Evolutionary conservation across 495 filamentous ascomycete genomes (phyloP), one percentile per base, ranked within the genome.

Genomic region (Penicillium canariense): DNA sequence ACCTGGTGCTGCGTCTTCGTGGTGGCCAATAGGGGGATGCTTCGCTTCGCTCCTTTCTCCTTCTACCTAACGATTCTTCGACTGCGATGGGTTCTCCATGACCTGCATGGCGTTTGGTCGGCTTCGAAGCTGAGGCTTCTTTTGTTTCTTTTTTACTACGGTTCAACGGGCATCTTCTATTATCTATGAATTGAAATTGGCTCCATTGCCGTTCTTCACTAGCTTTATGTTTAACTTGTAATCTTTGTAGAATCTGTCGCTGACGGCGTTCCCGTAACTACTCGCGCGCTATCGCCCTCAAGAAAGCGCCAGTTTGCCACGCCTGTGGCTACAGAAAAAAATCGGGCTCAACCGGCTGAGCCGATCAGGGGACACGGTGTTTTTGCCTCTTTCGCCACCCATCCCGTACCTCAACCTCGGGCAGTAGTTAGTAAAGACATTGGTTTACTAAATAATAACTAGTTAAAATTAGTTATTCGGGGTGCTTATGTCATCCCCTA

Each of bases 1-100:
- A 95, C 70, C 74, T 95, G 75, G 90, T 94, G 50, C 83, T 95
- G 56, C 87, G 90, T 73, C 85, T 95, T 56, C 89, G 90, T 78
- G 90, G 90, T 60, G 90, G 89, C 54, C 85, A 88, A 72, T 89
- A 85, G 69, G 36, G 49, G 25, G 9, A 7, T 46, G 38, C 28
- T 55, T 43, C 18, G 54, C 54, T 59, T 60, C 62, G 45, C 20
- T 63, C 7, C 26, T 66, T 54, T 50, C 50, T 31, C 48, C 63
- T 23, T 49, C 39, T 26, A 12, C 26, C n/a, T 43, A 1, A 43
- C 4, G 39, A 22, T 25, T 43, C 40, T 25, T 43, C 40, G 20
- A 43, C 27, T 62, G 44, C 50, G 53, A 70, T 62, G 49, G 73
- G 70, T 69, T 68, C 48, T 55, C 48, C 50, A 55, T 65, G 60